Percentiles rank a stretch among this genome's conserved stretches.
phyloP scores from a whole-genome alignment of 2,329 filamentous ascomycete species.

The Hypoxylon sp. region DNA sequence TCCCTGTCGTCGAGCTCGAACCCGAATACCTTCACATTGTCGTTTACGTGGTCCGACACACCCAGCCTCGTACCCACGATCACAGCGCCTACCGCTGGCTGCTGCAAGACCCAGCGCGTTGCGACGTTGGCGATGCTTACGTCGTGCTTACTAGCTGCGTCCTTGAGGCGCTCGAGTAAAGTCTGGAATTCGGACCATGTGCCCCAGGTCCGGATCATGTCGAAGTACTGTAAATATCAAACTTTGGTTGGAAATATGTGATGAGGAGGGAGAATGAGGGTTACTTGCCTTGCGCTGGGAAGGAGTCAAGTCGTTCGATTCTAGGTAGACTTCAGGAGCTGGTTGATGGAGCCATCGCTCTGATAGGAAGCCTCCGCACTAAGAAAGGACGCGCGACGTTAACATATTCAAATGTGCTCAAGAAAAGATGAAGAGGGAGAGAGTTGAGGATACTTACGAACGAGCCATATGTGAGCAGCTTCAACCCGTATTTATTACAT shows the following conservation, averaged over 20 bases:
- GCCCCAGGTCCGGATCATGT: conserved; percentile 54
- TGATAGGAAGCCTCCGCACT: conserved; percentile 58
- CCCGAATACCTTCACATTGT: conserved; percentile 51
- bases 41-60: conserved; percentile 49
- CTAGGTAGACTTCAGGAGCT: conserved; percentile 54
- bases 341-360: conserved; percentile 54
- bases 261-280: not conserved
- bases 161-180: conserved; percentile 48
- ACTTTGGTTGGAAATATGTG: not conserved
- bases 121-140: conserved; percentile 54
- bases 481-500: conserved; percentile 52
- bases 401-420: not conserved
- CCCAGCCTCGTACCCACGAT: conserved; percentile 56
- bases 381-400: conserved; percentile 2
- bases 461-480: conserved; percentile 56
- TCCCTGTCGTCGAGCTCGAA: conserved; percentile 50
- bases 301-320: conserved; percentile 53
- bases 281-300: conserved; percentile 55
- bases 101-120: conserved; percentile 56
- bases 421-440: not conserved
- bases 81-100: conserved; percentile 55
- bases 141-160: conserved; percentile 48
- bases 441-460: conserved; percentile 48
- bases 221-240: conserved; percentile 49
- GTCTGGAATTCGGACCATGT: conserved; percentile 53